Evolutionary conservation across 1,139 yeast genomes (phyloP), one percentile per base, ranked within the genome.

Genomic region (Kodamaea derodonti): DNA sequence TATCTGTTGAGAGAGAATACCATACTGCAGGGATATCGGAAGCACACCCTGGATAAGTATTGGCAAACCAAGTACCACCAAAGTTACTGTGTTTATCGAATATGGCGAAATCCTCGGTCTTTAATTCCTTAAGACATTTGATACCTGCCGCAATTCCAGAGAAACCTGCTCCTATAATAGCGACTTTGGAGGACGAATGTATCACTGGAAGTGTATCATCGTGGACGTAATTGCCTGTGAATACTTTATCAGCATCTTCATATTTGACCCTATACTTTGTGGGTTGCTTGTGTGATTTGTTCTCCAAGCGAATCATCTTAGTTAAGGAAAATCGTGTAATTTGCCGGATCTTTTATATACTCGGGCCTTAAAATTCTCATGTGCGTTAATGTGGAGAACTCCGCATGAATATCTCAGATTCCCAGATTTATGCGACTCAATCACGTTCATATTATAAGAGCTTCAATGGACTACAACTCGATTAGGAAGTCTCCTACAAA

Each of bases 21-120:
- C 75, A 73, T 23, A 69, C 47, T 2, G 74, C 72, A 3, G 78
- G 79, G 35, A 72, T 65, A 46, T 69, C 75, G 17, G 71, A 63
- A 25, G 77, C 78, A 48, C 75, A 72, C 4, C 78, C 78, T 3
- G 78, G 79, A 42, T 73, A 73, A 3, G 74, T 60, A 44, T 73
- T 73, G 33, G 75, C 73, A 49, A 62, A 66, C 79, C 79, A 73
- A 25, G 77, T 71, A 4, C 79, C 79, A n/a, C 79, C 79, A 39
- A 70, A 59, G 33, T 62, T 54, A 32, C 53, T 57, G 38, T 67
- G 74, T 41, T 65, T 65, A 39, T 73, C 79, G 40, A 66, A 70
- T 5, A 72, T 52, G 15, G 48, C 60, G 42, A 59, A 58, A 48
- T 58, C 76, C 31, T 52, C 50, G 32, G 48, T 61, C 27, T 55